Evolutionary conservation across 176 grass and related monocot species (phyloP), one percentile per base, ranked within the genome.

Genomic region (Alloteropsis semialata): DNA sequence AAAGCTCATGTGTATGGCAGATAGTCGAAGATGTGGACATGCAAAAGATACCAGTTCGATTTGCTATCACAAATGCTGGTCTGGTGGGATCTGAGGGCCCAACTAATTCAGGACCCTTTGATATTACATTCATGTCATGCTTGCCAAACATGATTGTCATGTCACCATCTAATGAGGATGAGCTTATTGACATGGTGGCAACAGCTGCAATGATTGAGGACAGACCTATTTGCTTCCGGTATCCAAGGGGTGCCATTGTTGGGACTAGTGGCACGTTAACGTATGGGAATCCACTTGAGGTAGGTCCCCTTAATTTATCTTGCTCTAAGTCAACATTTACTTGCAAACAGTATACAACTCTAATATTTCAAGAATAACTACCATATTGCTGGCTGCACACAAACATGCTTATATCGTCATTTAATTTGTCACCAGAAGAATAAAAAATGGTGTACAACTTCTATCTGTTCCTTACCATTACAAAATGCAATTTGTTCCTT

Each of bases 121-220:
- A 94, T 77, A 83, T 94, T 50, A 87, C 92, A 46, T 94, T 91
- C 73, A 90, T 89, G 92, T 88, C 89, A 73, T 94, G 89, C 60
- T 82, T 94, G 54, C 92, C 92, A 74, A 94, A 94, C 81, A 92
- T 89, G 92, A 85, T 94, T 79, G 92, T 92, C 25, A 94, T 94
- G 92, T 90, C 92, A 64, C 92, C 89, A 64, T 92, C 89, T 48
- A 71, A 89, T 84, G 89, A 89, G 64, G 72, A 92, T 84, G 92
- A 92, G 75, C 83, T 94, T 73, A 39, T 87, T 89, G 81, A 91
- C 81, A 92, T 92, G 87, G 92, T 94, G 29, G 92, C 81, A 22
- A 94, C 92, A 56, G 89, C 89, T 77, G 79, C 82, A 61, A 29
- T 55, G 62, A 74, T 87, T 34, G 77, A 94, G 74, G 89, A 90